Evolutionary conservation across 768 basidiomycete genomes (phyloP), one percentile per base, ranked within the genome.

Genomic region (Rhodosporidiobolus sp.): DNA sequence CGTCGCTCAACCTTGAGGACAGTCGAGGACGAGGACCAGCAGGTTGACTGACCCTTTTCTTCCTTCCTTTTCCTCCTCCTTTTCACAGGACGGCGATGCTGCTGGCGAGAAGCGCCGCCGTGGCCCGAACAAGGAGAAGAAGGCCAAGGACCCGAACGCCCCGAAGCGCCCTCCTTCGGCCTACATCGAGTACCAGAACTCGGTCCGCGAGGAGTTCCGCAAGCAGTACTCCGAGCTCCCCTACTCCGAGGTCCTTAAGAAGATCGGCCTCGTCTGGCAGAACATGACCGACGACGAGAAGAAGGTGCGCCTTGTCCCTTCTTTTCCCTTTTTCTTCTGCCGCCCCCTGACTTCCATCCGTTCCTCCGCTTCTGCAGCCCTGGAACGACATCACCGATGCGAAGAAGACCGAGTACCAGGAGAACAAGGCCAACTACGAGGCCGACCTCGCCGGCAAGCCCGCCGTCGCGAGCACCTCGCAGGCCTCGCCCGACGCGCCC

Each of bases 181-280:
- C 28, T 98, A 95, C 83, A 87, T 98, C 78, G 83, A 94, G 76
- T 98, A 90, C 85, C 95, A 97, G 83, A 96, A 95, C 80, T 90
- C 90, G 22, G 85, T 93, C 65, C 89, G 93, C 80, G 86, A 86
- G 70, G 84, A 86, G 68, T 84, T 94, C 76, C 88, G 89, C 83
- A 83, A 84, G 50, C 81, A 85, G 76, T 82, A 90, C 80, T 89
- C 90, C 17, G 81, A 83, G 16, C 81, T 92, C 69, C 81, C 85
- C 49, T 88, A 96, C 79, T 80, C 85, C 50, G 92, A 94, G 67
- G 82, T 96, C 49, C 82, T 96, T 77, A 79, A 80, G 46, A 79
- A 89, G 76, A 90, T 96, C 74, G 84, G 89, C 24, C 86, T 87
- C 68, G 85, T 86, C 72, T 98, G 94, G 94, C 83, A 83, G 45